Evolutionary conservation across 176 grass and related monocot species (phyloP).

Genomic region (Puya raimondii): DNA sequence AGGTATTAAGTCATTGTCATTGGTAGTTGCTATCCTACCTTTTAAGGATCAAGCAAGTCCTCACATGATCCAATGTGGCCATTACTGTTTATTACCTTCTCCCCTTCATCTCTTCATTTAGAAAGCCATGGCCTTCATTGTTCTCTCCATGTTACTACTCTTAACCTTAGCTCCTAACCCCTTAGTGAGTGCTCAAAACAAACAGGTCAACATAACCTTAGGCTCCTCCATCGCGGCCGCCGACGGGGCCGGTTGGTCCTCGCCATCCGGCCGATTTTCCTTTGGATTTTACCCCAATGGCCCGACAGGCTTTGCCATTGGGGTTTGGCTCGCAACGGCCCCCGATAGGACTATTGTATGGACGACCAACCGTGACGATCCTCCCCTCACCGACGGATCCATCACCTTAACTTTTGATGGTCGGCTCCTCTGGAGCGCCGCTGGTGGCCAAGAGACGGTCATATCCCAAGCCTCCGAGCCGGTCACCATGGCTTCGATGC

Average conservation of each 20-base stretch:
- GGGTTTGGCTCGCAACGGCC: conserved; percentile 25
- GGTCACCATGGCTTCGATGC: conserved; percentile 20
- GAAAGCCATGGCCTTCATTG: no score
- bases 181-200: no score
- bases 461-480: conserved; percentile 13
- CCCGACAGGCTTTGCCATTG: conserved; percentile 24
- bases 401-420: conserved; percentile 25
- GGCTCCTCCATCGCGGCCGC: no score
- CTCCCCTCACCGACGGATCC: conserved; percentile 17
- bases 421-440: conserved; percentile 30
- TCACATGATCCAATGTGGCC: no score
- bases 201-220: no score
- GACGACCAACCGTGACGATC: conserved; percentile 33
- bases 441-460: conserved; percentile 12
- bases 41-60: no score
- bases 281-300: conserved; percentile 33
- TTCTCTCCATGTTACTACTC: no score
- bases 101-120: no score
- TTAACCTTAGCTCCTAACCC: no score
- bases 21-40: no score
- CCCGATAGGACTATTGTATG: conserved; percentile 17
- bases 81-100: no score
- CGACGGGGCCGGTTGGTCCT: conserved; percentile 18
- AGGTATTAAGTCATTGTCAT: no score
- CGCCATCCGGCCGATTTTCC: conserved; percentile 29